A percentile compares a stretch with the other conserved stretches of the same genome.
phyloP scores from a whole-genome alignment of 2,329 filamentous ascomycete genomes.

The Huntiella moniliformis region DNA sequence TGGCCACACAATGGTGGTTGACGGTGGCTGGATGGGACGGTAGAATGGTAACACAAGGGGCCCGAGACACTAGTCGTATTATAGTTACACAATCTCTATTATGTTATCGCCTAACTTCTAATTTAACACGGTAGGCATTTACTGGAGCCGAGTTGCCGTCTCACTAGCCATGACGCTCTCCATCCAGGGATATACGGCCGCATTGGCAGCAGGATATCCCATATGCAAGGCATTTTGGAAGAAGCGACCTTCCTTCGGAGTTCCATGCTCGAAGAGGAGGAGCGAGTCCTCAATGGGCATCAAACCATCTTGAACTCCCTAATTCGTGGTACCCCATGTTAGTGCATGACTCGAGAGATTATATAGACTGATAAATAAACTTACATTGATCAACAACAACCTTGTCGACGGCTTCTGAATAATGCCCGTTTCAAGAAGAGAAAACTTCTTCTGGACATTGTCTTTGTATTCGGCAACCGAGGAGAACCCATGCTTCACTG shows the following conservation, averaged over 20 bases:
- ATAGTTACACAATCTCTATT: not conserved
- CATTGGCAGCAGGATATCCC: constrained; percentile 45
- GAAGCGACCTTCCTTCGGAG: constrained; percentile 43
- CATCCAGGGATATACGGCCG: constrained; percentile 41
- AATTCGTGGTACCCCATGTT: not conserved
- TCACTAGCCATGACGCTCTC: constrained; percentile 28
- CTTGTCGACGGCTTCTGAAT: constrained; percentile 35
- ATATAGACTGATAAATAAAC: constrained; percentile 13
- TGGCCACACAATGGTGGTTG: constrained; percentile 65
- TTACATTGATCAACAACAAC: constrained; percentile 41
- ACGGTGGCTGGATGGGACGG: constrained; percentile 86
- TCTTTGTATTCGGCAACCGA: constrained; percentile 35
- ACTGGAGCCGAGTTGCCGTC: not conserved
- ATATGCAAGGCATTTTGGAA: constrained; percentile 44
- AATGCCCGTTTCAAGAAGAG: constrained; percentile 39
- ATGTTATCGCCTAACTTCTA: not conserved
- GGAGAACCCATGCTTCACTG: constrained; percentile 42
- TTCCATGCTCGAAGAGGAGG: constrained; percentile 44
- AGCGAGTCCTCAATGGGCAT: constrained; percentile 52
- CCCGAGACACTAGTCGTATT: not conserved
- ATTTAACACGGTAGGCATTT: not conserved
- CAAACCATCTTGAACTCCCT: constrained; percentile 43
- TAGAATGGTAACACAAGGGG: constrained; percentile 21
- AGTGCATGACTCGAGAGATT: not conserved
- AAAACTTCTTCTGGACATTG: constrained; percentile 40